Base-by-base conservation (phyloP, 306 rosid genomes). In the Erythrophleum fordii region DNA sequence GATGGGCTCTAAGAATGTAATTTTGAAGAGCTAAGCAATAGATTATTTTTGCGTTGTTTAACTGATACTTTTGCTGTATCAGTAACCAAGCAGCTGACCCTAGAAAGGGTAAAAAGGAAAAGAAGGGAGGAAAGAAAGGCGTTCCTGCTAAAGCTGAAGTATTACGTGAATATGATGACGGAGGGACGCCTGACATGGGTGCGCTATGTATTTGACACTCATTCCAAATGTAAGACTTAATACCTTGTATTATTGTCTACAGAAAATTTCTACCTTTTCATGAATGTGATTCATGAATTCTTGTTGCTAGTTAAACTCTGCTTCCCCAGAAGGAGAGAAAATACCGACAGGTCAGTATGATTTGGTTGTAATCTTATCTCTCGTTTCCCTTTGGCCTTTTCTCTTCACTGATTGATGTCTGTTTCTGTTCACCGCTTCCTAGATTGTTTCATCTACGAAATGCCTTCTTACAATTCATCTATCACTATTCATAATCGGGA, bases 181-280 rank as follows among this genome's bases (percentile, higher is more conserved):
- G 83, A 44, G 83, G 64, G 80, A 85, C 88, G 34, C 94, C 84
- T 35, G 95, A 93, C 86, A 77, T 93, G 96, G 96, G 96, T 42
- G 95, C 97, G 39, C 97, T 91, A 82, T 89, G 95, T 76, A 93
- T 93, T 83, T 91, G 89, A 93, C 72, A 42, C 67, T 83, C 73
- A 76, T 76, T 64, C 46, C 35, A 62, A 60, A 78, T 61, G 90
- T 86, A 66, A 55, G 87, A 75, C n/a, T 66, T 42, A 70, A 20
- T 46, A 16, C 76, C 69, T 39, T 31, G 55, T 39, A 71, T 45
- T 69, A 10, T 31, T 42, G 67, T 64, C 42, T 42, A 66, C 77
- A 11, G 5, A 4, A 28, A 59, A 60, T 39, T 73, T 79, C 68
- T 28, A 1, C 75, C 75, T 64, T 35, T 72, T 56, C 60, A n/a